These are phyloP conservation scores for Pythium chondricola DNA, from an alignment of 352 stramenopile genomes.

Conservation along the genomic window DNA sequence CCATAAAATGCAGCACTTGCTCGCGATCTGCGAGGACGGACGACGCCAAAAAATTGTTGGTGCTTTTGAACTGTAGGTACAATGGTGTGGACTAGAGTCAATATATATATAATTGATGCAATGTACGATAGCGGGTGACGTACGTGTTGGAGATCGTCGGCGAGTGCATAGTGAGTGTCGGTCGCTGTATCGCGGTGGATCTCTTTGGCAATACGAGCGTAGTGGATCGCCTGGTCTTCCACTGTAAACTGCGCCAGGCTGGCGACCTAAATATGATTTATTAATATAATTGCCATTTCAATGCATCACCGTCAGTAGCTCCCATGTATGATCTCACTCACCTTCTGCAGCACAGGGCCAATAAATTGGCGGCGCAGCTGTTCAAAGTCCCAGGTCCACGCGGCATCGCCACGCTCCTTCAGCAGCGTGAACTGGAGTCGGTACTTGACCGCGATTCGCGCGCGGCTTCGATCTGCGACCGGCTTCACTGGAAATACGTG, in stretches of 20 bases:
- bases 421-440: conserved; percentile 64
- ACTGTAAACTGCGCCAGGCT: conserved; percentile 62
- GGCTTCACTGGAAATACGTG: conserved; percentile 34
- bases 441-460: conserved; percentile 49
- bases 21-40: conserved; percentile 66
- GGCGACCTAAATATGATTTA: conserved; percentile 9
- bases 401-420: conserved; percentile 36
- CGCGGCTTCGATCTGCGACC: conserved; percentile 2
- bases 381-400: conserved; percentile 43
- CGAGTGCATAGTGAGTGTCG: conserved; percentile 34
- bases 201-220: conserved; percentile 52
- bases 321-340: conserved; percentile 2
- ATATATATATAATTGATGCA: background rate
- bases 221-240: conserved; percentile 66
- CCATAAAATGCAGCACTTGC: conserved; percentile 77
- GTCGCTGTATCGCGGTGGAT: conserved; percentile 28
- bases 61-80: conserved; percentile 57
- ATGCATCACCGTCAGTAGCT: background rate
- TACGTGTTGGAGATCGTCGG: conserved; percentile 68
- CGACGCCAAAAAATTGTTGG: conserved; percentile 63
- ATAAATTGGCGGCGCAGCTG: conserved; percentile 37
- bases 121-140: background rate
- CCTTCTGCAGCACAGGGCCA: conserved; percentile 39
- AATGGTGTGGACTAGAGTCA: too few species aligned
- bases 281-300: background rate